Percentiles rank a stretch among this genome's conserved stretches.
These are phyloP conservation scores for Oryza meyeriana DNA, from an alignment of 176 grass and related monocot species.

Conservation along the genomic window DNA sequence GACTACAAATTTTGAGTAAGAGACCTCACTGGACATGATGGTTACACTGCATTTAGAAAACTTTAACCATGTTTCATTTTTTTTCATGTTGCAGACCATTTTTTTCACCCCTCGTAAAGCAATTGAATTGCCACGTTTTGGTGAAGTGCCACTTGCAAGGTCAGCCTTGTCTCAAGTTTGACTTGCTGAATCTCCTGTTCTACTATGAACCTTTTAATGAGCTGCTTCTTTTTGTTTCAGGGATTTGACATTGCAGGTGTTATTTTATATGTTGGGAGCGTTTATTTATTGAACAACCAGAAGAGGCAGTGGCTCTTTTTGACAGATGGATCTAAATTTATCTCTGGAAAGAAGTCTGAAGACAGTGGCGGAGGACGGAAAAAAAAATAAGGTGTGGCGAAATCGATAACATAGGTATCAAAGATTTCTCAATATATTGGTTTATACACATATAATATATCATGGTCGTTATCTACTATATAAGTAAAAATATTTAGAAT, in stretches of 20 bases:
- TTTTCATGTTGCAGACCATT: conserved; percentile 45
- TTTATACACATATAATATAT: too few relatives aligned
- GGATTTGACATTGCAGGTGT: conserved; percentile 86
- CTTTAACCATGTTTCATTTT: conserved; percentile 16
- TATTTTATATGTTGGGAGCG: conserved; percentile 69
- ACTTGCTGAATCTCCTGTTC: conserved; percentile 2
- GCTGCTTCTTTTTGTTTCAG: conserved; percentile 47
- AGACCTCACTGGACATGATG: conserved; percentile 2
- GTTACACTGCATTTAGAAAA: conserved; percentile 3
- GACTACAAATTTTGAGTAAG: conserved; percentile 82
- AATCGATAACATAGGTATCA: too few relatives aligned
- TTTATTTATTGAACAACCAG: conserved; percentile 61
- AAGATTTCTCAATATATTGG: too few relatives aligned
- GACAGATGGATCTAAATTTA: conserved; percentile 64
- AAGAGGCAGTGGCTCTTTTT: conserved; percentile 94
- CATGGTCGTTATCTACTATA: too few relatives aligned
- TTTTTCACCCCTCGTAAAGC: conserved; percentile 80
- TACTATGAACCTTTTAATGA: conserved; percentile 14
- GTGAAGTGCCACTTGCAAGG: conserved; percentile 79
- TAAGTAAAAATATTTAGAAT: too few relatives aligned
- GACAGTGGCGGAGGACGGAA: too few relatives aligned
- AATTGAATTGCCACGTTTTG: conserved; percentile 66
- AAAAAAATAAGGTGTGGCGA: too few relatives aligned
- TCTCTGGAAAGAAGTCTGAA: conserved; percentile 30
- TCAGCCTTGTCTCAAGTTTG: conserved; percentile 29